phyloP scores from a whole-genome alignment of 495 filamentous ascomycete species.

The Cairneyella variabilis region DNA sequence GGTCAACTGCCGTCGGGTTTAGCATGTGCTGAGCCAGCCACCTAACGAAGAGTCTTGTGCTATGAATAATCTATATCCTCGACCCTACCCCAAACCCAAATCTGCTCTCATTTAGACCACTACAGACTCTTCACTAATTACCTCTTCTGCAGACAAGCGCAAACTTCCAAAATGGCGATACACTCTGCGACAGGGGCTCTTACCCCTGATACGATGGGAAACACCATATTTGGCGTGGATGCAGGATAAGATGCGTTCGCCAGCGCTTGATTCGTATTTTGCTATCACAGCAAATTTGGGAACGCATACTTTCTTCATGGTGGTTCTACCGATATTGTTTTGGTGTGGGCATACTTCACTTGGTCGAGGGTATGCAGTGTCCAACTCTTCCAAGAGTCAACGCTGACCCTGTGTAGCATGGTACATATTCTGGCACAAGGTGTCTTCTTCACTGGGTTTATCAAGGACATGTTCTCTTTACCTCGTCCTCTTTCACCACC shows the following conservation, averaged over 20 bases:
- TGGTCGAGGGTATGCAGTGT: slow-evolving; percentile 68
- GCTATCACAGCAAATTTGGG: slow-evolving; percentile 95
- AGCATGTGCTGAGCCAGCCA: too few species aligned
- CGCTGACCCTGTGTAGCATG: slow-evolving; percentile 50
- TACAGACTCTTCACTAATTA: slow-evolving; percentile 10
- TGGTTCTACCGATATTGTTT: slow-evolving; percentile 85
- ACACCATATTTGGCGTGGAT: slow-evolving; percentile 87
- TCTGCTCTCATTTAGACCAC: neutral
- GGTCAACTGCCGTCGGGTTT: too few species aligned
- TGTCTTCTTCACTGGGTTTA: slow-evolving; percentile 88
- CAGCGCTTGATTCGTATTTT: slow-evolving; percentile 89
- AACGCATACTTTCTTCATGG: slow-evolving; percentile 98
- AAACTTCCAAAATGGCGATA: slow-evolving; percentile 89
- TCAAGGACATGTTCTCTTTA: slow-evolving; percentile 94
- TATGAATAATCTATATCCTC: too few species aligned
- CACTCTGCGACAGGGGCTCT: slow-evolving; percentile 68
- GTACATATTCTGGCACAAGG: slow-evolving; percentile 84
- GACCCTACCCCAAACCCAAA: neutral
- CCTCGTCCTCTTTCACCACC: slow-evolving; percentile 91
- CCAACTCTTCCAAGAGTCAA: neutral
- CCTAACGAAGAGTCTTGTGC: too few species aligned
- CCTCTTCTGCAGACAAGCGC: slow-evolving; percentile 62
- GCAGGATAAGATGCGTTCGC: slow-evolving; percentile 73
- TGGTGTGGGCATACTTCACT: slow-evolving; percentile 85
- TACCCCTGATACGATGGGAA: slow-evolving; percentile 90